Conservation (phyloP, 2,329 filamentous ascomycete species). For the Aurifilum marmelostoma region DNA sequence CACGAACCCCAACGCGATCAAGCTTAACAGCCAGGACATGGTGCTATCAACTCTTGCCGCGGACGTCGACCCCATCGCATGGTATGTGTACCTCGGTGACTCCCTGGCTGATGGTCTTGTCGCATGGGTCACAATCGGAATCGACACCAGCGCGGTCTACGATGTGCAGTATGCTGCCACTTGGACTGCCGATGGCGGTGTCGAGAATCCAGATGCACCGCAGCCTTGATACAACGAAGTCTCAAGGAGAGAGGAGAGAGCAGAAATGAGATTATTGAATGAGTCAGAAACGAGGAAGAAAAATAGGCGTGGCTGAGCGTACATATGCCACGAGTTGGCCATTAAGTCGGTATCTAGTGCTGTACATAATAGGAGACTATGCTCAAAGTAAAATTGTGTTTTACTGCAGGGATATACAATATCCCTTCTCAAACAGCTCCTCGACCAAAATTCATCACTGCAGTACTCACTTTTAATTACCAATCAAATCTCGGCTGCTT, state of each 20-base stretch:
- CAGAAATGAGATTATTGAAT: no score
- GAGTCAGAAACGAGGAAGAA: not conserved
- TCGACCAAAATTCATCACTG: no score
- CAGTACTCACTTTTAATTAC: no score
- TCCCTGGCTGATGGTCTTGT: slow-evolving; percentile 54
- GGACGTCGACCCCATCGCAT: slow-evolving; percentile 59
- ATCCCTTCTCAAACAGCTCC: no score
- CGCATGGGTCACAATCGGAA: slow-evolving; percentile 49
- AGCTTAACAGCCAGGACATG: slow-evolving; percentile 56
- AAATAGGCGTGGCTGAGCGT: not conserved
- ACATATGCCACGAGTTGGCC: not conserved
- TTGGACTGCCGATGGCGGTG: slow-evolving; percentile 14
- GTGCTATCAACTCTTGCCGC: slow-evolving; percentile 53
- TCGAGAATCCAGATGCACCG: slow-evolving; percentile 13
- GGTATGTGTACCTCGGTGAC: slow-evolving; percentile 62
- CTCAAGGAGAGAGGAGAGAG: no score
- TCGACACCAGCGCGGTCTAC: slow-evolving; percentile 6
- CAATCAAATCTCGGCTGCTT: no score
- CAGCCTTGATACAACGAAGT: no score
- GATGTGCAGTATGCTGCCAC: slow-evolving; percentile 12
- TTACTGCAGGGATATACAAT: no score
- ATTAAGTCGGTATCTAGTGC: not conserved
- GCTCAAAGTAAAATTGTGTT: not conserved
- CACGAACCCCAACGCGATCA: slow-evolving; percentile 50
- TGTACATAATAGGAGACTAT: not conserved